These are phyloP conservation scores for Fusarium nematophilum DNA, from an alignment of 2,329 filamentous ascomycete genomes.

Conservation along the genomic window DNA sequence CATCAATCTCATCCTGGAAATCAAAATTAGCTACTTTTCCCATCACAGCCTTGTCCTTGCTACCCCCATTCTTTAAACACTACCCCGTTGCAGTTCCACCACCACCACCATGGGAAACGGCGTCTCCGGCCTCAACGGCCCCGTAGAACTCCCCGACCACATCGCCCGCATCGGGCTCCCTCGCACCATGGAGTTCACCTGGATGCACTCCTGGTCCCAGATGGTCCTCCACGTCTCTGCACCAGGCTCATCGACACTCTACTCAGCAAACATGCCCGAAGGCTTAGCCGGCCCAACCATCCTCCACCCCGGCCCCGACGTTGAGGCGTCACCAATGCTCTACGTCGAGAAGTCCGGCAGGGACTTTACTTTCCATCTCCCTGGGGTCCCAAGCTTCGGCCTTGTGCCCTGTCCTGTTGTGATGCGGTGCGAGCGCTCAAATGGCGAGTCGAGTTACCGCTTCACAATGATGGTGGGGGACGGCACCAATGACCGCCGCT, in stretches of 20 bases:
- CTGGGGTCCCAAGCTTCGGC: conserved; percentile 3
- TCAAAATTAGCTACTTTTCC: too few species aligned
- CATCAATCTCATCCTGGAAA: too few species aligned
- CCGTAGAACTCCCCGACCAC: conserved; percentile 21
- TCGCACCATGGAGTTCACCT: conserved; percentile 27
- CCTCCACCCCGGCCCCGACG: conserved; percentile 10
- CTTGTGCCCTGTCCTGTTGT: conserved; percentile 11
- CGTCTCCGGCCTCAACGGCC: neutral
- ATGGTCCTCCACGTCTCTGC: conserved; percentile 20
- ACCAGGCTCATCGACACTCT: neutral
- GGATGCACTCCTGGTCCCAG: conserved; percentile 21
- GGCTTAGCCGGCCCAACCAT: conserved; percentile 13
- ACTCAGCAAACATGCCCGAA: conserved; percentile 24
- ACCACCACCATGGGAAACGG: neutral
- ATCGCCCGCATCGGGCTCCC: conserved; percentile 25
- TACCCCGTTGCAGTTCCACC: too few species aligned
- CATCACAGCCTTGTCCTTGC: too few species aligned
- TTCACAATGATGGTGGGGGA: conserved; percentile 29
- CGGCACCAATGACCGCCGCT: neutral
- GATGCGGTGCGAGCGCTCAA: conserved; percentile 4
- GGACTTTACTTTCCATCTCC: conserved; percentile 24
- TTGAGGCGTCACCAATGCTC: conserved; percentile 12
- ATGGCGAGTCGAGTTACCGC: neutral
- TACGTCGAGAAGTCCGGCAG: neutral
- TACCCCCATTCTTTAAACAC: too few species aligned